Evolutionary conservation across 306 rosid genomes (phyloP), one percentile per base, ranked within the genome.

Genomic region (Glycine soja): DNA sequence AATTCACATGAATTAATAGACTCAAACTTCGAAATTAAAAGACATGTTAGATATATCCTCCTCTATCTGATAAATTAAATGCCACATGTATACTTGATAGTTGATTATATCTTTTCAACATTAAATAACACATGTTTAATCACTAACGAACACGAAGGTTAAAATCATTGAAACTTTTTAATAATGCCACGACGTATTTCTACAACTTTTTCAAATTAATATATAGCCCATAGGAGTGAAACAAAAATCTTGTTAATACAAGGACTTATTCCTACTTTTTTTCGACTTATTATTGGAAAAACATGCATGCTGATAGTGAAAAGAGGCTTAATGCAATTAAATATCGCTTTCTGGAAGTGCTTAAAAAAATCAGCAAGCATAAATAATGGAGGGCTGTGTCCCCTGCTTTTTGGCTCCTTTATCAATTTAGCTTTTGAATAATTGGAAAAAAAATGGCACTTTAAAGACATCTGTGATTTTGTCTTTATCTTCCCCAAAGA

Each of bases 341-440:
- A 24, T 47, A 58, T 58, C 48, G 10, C 74, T 76, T 43, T 62
- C 64, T 64, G 46, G 15, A 70, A 70, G 77, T 45, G 70, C 36
- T 78, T 70, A 70, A 70, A 70, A 59, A 5, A 47, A 59, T 47
- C n/a, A 38, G 47, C 52, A 34, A 57, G 76, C 2, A 10, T 24
- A 24, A 4, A 43, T 68, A 16, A 45, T 68, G 59, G 40, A 34
- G 30, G 24, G 3, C 4, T 9, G 30, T 43, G 38, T 45, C 36
- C 64, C 42, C n/a, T 42, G 59, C 70, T 79, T 70, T 24, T 79
- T 79, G 62, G 2, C 30, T 40, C 52, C 83, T 70, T 58, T 18
- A 79, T 70, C 3, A 58, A 30, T 45, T 45, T 32, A 34, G 62
- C 77, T 70, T 79, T 71, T 70, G 63, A 80, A 71, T 80, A 58